A percentile compares a stretch with the other conserved stretches of the same genome.
Conservation (phyloP, 345 rosid species). For the Eucalyptus shirleyi region DNA sequence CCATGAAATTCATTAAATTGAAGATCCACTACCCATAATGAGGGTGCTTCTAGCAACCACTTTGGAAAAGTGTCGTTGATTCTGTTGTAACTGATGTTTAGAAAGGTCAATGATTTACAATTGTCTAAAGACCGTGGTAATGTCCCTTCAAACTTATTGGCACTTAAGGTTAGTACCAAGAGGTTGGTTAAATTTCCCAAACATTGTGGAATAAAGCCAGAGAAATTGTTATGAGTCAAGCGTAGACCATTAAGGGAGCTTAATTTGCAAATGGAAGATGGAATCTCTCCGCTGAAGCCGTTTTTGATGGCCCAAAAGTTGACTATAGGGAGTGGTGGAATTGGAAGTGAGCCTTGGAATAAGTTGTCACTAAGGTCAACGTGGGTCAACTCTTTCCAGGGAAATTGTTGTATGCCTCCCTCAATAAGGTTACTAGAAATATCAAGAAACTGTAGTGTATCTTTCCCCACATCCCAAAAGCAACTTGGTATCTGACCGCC, state of each 20-base stretch:
- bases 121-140: neutral
- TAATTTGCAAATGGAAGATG: neutral
- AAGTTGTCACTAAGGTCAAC: neutral
- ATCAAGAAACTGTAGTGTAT: neutral
- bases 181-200: neutral
- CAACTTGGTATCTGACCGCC: neutral
- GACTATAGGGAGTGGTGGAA: neutral
- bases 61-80: neutral
- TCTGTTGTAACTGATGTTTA: neutral
- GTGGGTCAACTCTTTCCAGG: neutral
- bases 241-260: neutral
- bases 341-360: neutral
- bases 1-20: neutral
- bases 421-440: neutral
- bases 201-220: slow-evolving; percentile 1
- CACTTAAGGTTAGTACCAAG: neutral
- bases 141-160: neutral
- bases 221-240: neutral
- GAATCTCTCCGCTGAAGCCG: neutral
- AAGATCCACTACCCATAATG: fast-evolving
- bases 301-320: neutral
- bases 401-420: neutral
- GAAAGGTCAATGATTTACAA: neutral
- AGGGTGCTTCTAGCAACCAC: neutral
- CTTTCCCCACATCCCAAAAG: neutral